A percentile compares a stretch with the other conserved stretches of the same genome.
These are phyloP conservation scores for Saccharomycopsis hybrid DNA, from an alignment of 1,139 yeast genomes.

Conservation along the genomic window DNA sequence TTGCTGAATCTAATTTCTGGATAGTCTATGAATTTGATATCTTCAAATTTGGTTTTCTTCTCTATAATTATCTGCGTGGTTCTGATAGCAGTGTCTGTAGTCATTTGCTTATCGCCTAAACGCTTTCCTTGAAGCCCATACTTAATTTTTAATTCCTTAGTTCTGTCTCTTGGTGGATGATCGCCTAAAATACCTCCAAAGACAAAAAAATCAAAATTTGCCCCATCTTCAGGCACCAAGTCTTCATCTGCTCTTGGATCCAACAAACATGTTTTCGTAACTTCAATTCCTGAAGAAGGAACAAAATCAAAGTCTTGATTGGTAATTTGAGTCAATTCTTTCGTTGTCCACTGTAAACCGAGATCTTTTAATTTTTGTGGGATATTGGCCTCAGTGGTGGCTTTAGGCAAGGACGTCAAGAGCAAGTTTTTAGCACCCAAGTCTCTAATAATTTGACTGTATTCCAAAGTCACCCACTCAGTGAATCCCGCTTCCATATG, in stretches of 20 bases:
- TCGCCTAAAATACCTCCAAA: slow-evolving; percentile 97
- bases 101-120: slow-evolving; percentile 86
- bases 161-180: slow-evolving; percentile 94
- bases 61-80: slow-evolving; percentile 75
- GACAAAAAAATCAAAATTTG: slow-evolving; percentile 73
- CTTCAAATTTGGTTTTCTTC: slow-evolving; percentile 48
- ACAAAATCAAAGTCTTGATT: slow-evolving; percentile 26
- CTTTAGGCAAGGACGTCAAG: slow-evolving; percentile 68
- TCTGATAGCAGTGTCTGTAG: slow-evolving; percentile 94
- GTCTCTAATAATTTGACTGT: slow-evolving; percentile 72
- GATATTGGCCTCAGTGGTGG: slow-evolving; percentile 54
- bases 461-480: slow-evolving; percentile 91
- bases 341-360: slow-evolving; percentile 77
- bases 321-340: slow-evolving; percentile 52
- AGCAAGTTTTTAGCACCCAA: slow-evolving; percentile 72
- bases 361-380: slow-evolving; percentile 54
- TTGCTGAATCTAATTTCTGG: slow-evolving; percentile 88
- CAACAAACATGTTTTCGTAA: slow-evolving; percentile 63
- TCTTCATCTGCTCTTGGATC: slow-evolving; percentile 84
- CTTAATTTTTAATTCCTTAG: slow-evolving; percentile 74
- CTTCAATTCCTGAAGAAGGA: slow-evolving; percentile 38
- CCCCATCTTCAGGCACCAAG: slow-evolving; percentile 61
- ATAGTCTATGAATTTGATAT: slow-evolving; percentile 79
- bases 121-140: slow-evolving; percentile 83
- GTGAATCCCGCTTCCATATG: slow-evolving; percentile 98